Conservation (phyloP, 2,329 filamentous ascomycete genomes). For the Monilinia laxa region DNA sequence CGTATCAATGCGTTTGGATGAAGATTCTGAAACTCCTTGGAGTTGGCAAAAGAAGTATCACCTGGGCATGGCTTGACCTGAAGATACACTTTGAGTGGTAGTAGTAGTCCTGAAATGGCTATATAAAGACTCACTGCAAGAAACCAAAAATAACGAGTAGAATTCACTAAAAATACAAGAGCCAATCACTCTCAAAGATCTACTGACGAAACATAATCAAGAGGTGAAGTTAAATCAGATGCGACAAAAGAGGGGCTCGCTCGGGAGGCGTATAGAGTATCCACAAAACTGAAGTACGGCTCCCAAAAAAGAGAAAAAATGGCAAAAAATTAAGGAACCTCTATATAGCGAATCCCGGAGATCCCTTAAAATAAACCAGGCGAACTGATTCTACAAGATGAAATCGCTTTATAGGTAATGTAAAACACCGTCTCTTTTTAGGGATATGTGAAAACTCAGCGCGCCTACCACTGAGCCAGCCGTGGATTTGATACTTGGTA, state of each 20-base stretch:
- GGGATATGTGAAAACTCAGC: too few relatives aligned
- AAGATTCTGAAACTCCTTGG: too few relatives aligned
- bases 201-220: neutral
- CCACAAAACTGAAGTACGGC: neutral
- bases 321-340: neutral
- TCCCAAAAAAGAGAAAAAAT: too few relatives aligned
- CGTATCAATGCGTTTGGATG: too few relatives aligned
- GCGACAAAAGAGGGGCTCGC: neutral
- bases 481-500: too few relatives aligned
- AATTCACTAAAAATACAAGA: neutral
- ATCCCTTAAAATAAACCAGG: too few relatives aligned
- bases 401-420: too few relatives aligned
- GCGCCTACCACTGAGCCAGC: too few relatives aligned
- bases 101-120: neutral
- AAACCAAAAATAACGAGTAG: neutral
- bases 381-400: too few relatives aligned
- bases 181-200: neutral
- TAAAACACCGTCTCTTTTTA: too few relatives aligned
- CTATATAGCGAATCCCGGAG: neutral
- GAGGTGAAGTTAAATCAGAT: neutral
- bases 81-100: neutral
- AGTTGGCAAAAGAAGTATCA: too few relatives aligned
- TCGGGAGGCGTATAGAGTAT: neutral
- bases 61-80: neutral
- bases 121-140: neutral